Base-by-base conservation (phyloP, 768 basidiomycete genomes). In the Russula compacta region DNA sequence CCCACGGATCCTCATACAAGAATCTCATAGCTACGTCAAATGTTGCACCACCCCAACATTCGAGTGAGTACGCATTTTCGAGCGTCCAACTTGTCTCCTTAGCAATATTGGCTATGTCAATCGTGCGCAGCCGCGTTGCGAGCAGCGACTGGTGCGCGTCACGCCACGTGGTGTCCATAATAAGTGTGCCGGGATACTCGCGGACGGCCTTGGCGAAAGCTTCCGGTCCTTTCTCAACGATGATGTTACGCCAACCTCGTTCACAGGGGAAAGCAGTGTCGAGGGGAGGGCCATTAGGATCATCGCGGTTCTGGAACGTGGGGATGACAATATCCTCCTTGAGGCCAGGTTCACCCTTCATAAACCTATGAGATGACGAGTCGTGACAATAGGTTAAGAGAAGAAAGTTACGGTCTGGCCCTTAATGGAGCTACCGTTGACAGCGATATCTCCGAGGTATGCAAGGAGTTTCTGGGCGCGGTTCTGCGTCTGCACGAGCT, bases 1-100 rank as follows among this genome's bases (percentile, higher is more conserved):
- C 97, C 97, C 97, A 99, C 67, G 97, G 97, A 74, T 99, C 97
- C 73, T 99, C 97, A 72, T 99, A 98, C 72, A 99, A 75, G 87
- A 99, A 98, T 49, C 95, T 87, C 94, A 98, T 97, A 24, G 95
- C 90, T 53, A 99, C 95, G 73, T 98, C 95, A 71, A 99, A 99
- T 2, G 97, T 98, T 40, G 95, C 95, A 63, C 95, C 94, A 69
- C 97, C 97, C 97, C 97, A 99, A 79, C 95, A 98, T 73, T 99
- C 97, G 64, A 99, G 75, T 71, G 90, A 89, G 78, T 92, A 99
- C 8, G 97, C 92, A 70, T 98, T 98, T 29, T 91, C 84, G 46
- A 99, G 80, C 1, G 95, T 95, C 72, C 90, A 88, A 70, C 89
- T 92, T 1, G 97, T 98, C 80, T 97, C 94, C 74, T 91, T 97